Percentiles rank a stretch among this genome's conserved stretches.
Conservation (phyloP, 202 grass and related monocot genomes). For the Brachypodium distachyon region DNA sequence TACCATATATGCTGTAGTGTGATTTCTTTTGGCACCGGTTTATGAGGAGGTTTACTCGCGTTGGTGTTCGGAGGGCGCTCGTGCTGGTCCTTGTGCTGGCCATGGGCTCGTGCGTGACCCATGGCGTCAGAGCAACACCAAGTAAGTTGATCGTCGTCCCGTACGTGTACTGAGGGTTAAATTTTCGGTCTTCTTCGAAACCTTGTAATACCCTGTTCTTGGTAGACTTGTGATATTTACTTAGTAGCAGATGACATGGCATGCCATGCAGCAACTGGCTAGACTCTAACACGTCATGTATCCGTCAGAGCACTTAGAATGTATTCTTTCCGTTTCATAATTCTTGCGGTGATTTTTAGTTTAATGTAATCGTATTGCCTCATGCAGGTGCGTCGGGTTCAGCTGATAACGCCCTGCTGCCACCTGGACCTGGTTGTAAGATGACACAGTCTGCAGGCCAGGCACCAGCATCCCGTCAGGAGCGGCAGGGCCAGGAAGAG, state of each 20-base stretch:
- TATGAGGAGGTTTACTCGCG: background rate
- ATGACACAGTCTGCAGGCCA: background rate
- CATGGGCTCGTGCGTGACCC: background rate
- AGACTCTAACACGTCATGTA: background rate
- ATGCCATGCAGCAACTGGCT: background rate
- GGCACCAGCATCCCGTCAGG: background rate
- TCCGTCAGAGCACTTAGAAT: no score
- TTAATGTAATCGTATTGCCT: no score
- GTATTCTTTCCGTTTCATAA: no score
- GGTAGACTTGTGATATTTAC: background rate
- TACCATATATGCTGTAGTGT: background rate
- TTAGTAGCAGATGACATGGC: background rate
- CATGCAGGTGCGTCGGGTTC: background rate
- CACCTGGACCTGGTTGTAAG: background rate
- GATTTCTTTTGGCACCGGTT: no score
- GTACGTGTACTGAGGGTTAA: no score
- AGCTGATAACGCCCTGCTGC: background rate
- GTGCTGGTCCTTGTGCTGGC: background rate
- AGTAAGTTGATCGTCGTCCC: background rate
- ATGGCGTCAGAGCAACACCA: conserved; percentile 16
- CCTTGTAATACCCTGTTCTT: no score
- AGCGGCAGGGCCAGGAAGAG: background rate
- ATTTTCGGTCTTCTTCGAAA: no score
- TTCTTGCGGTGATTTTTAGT: no score
- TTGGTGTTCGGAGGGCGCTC: background rate